Base-by-base conservation (phyloP, 2,329 filamentous ascomycete genomes). In the Leptographium galeiforme region DNA sequence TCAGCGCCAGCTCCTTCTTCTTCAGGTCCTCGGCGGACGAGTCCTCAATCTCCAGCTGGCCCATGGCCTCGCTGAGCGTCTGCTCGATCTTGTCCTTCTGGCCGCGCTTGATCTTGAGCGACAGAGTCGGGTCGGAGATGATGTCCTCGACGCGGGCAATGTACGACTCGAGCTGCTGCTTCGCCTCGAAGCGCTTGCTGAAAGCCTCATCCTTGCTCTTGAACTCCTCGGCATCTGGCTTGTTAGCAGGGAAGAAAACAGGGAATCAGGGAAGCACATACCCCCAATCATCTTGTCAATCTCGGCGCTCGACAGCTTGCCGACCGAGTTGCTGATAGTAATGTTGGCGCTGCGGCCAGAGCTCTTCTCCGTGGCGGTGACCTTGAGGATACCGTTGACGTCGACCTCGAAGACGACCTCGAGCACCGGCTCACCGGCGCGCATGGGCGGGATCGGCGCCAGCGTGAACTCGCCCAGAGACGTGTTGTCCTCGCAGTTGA, bases 1-100 rank as follows among this genome's bases (percentile, higher is more conserved):
- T 98, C 61, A 98, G 82, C 57, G 89, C 89, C 62, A 98, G 79
- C 81, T 98, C 93, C 85, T 96, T 95, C 89, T 97, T 97, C 88
- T 95, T 97, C 64, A 98, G 79, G 69, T 98, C 93, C 64, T 98
- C 94, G 57, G 89, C 87, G 58, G 76, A 74, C 55, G 88, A 87
- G 63, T 98, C 94, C 73, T 91, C 87, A 67, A 98, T 77, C 83
- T 98, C 93, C 60, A 98, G 87, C 75, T 94, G 86, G 60, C 82
- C 87, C 93, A 98, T 97, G 64, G 93, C 93, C 66, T 98, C 93
- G 72, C 85, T 91, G 64, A 98, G 87, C 63, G 89, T 87, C 68
- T 86, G 84, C 83, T 98, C 93, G 62, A 98, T 96, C 86, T 95
- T 97, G 76, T 96, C 90, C 86, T 95, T 95, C 81, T 95, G 90